These are phyloP conservation scores for Metschnikowia kofuensis DNA, from an alignment of 805 yeast genomes.

Conservation along the genomic window DNA sequence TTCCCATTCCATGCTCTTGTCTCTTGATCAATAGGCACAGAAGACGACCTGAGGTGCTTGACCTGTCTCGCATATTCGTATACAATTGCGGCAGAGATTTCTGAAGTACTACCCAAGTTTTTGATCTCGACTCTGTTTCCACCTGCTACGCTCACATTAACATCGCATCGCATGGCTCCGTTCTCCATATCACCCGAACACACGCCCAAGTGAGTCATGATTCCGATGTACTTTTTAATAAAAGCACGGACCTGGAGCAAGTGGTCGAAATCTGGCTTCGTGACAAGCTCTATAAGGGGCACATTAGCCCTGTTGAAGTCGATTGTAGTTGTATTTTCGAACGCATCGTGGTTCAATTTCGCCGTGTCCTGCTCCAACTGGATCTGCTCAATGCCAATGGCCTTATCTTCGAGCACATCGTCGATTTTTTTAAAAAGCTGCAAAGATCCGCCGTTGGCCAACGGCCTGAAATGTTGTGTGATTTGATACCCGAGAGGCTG, in stretches of 20 bases:
- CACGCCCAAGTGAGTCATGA: constrained; percentile 65
- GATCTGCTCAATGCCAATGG: constrained; percentile 68
- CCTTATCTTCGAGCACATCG: constrained; percentile 39
- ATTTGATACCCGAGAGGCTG: constrained; percentile 96
- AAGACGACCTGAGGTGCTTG: constrained; percentile 36
- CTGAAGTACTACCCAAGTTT: constrained; percentile 80
- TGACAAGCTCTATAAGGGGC: constrained; percentile 88
- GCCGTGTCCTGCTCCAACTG: constrained; percentile 97
- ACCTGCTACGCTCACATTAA: constrained; percentile 76
- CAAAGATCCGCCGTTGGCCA: constrained; percentile 66
- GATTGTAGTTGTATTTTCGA: constrained; percentile 43
- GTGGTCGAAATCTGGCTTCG: constrained; percentile 77
- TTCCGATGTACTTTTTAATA: constrained; percentile 72
- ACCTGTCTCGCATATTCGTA: constrained; percentile 75
- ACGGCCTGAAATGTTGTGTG: constrained; percentile 82
- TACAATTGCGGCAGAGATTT: constrained; percentile 71
- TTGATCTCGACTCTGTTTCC: constrained; percentile 83
- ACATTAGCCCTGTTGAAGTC: constrained; percentile 84
- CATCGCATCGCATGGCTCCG: constrained; percentile 95
- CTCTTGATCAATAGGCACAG: constrained; percentile 41
- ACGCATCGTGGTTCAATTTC: constrained; percentile 55
- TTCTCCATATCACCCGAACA: constrained; percentile 91
- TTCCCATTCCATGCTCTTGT: constrained; percentile 93
- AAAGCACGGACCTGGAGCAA: constrained; percentile 72
- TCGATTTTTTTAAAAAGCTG: constrained; percentile 51